Base-by-base conservation (phyloP, 768 basidiomycete genomes). In the Tricholoma bakamatsutake region DNA sequence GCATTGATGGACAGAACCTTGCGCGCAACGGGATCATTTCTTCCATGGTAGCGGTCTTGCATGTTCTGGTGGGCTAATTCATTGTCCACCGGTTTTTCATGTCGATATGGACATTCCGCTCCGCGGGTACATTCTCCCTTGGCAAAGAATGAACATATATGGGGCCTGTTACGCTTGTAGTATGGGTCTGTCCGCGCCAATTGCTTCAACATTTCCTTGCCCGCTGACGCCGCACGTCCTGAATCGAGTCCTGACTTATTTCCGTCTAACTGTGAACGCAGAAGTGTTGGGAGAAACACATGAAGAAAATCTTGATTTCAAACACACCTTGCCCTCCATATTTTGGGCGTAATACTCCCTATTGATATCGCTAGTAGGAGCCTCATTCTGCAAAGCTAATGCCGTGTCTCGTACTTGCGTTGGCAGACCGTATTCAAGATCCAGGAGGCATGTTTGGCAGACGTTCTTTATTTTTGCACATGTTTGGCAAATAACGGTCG, bases 331-430 rank as follows among this genome's bases (percentile, higher is more conserved):
- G 56, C 77, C 75, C 70, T 92, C 88, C 85, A 93, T 87, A 69
- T 93, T 94, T 71, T 96, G 92, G 1, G 91, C 92, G 68, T 90
- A 90, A 67, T 90, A 96, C 75, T 96, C 91, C 66, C 96, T 80
- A 70, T 99, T 99, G 73, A 99, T 90, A 62, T 98, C 95, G 67
- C 94, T 96, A 50, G 88, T 94, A 5, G 97, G 97, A 0, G 97
- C 96, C 58, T 90, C 88, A 64, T 84, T 88, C 67, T 88, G 78
- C 21, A 89, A 62, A 1, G 88, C 93, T 50, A 99, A 73, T 8
- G 97, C 97, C 2, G 95, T 97, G 69, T 99, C 97, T 52, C 97
- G 80, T 9, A 98, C 94, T 78, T 99, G 97, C 0, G 94, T 95
- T 5, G 97, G 97, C 18, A 99, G 75, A 27, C 92, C 91, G 62